Conservation (phyloP, 225 moss, liverwort and hornwort genomes). For the Takakia lepidozioides region DNA sequence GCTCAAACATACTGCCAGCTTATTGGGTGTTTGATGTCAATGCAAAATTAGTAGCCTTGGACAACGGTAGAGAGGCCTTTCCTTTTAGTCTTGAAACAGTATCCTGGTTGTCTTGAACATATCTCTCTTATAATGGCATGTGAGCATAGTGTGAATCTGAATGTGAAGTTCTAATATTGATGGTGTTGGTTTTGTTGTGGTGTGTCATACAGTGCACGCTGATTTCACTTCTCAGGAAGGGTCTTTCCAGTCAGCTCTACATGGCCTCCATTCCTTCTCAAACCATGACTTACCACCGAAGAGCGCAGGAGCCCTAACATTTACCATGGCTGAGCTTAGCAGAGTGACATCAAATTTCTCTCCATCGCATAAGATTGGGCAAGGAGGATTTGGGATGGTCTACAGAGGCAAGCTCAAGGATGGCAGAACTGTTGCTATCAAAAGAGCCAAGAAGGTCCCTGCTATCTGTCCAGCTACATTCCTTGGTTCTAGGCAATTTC, state of each 20-base stretch:
- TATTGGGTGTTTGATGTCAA: too few species aligned
- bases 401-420: constrained; percentile 55
- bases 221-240: constrained; percentile 11
- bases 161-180: too few species aligned
- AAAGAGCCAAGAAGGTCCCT: constrained; percentile 64
- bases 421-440: constrained; percentile 54
- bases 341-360: constrained; percentile 46
- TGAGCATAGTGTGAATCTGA: too few species aligned
- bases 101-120: too few species aligned
- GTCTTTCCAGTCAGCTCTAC: constrained; percentile 23
- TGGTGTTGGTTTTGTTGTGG: too few species aligned
- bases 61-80: too few species aligned
- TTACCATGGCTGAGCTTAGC: constrained; percentile 42
- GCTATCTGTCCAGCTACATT: too few species aligned
- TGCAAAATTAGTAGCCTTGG: too few species aligned
- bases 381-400: constrained; percentile 63
- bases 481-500: too few species aligned
- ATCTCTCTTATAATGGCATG: too few species aligned
- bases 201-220: constrained; percentile 20
- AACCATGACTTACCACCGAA: constrained; percentile 14
- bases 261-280: constrained; percentile 22
- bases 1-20: too few species aligned
- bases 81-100: too few species aligned
- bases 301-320: constrained; percentile 31
- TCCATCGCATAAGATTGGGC: constrained; percentile 56